Conservation (phyloP, 148 eudicot genomes). For the Heliosperma pusillum region DNA sequence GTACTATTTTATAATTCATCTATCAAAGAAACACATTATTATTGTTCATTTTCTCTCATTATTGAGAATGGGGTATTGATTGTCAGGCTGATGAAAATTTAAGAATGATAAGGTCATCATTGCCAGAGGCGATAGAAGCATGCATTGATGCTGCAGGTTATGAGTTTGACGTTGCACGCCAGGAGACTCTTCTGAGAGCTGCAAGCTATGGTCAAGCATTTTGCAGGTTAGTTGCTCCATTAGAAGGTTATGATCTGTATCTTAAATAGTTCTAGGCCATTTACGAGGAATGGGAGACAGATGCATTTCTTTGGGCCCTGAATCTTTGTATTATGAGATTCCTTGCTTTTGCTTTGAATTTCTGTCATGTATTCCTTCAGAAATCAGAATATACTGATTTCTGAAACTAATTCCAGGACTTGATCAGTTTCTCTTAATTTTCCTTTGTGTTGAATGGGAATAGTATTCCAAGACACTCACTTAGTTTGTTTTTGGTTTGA, state of each 20-base stretch:
- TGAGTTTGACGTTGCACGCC: conserved; percentile 85
- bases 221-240: conserved; percentile 63
- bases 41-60: not conserved
- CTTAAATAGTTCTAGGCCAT: not conserved
- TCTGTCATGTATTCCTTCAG: too few relatives aligned
- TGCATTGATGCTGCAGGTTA: conserved; percentile 98
- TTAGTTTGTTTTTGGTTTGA: too few relatives aligned
- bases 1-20: not conserved
- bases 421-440: too few relatives aligned
- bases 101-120: conserved; percentile 81
- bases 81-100: conserved; percentile 96
- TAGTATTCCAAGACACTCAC: too few relatives aligned
- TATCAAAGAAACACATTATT: not conserved
- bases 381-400: too few relatives aligned
- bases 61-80: conserved; percentile 9
- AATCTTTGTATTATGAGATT: too few relatives aligned
- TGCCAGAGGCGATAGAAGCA: conserved; percentile 97
- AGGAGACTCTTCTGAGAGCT: conserved; percentile 75
- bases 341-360: too few relatives aligned
- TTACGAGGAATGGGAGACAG: too few relatives aligned
- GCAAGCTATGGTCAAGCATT: conserved; percentile 99
- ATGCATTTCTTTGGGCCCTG: too few relatives aligned
- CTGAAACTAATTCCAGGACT: too few relatives aligned
- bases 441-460: too few relatives aligned
- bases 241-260: not conserved